A percentile compares a stretch with the other conserved stretches of the same genome.
These are phyloP conservation scores for Sporothrix euskadiensis DNA, from an alignment of 2,329 filamentous ascomycete species.

Conservation along the genomic window DNA sequence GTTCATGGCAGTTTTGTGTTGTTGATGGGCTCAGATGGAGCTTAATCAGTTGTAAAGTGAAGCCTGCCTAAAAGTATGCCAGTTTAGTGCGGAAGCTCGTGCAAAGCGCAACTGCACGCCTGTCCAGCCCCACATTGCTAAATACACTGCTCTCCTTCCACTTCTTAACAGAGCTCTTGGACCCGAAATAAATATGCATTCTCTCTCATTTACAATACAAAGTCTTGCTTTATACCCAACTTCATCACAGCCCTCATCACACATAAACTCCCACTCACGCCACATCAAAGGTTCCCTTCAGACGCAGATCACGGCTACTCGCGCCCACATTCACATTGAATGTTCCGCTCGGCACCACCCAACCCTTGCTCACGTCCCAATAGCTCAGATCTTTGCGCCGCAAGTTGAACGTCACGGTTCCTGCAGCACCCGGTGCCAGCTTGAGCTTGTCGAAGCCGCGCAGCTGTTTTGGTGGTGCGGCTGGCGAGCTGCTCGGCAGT, in stretches of 20 bases:
- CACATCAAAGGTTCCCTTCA: conserved; percentile 40
- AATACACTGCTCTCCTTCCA: neutral
- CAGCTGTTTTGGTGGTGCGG: conserved; percentile 52
- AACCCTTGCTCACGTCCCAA: conserved; percentile 64
- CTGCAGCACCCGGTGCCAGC: conserved; percentile 50
- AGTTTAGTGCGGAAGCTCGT: neutral
- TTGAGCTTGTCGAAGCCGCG: conserved; percentile 63
- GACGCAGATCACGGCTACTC: conserved; percentile 49
- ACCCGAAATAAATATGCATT: conserved; percentile 1
- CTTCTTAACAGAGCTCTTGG: neutral
- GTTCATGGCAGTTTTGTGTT: neutral
- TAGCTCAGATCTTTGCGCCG: conserved; percentile 63
- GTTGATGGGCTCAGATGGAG: neutral
- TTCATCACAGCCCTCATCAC: neutral
- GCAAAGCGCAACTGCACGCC: neutral
- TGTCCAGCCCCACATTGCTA: neutral
- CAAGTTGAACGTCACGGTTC: conserved; percentile 54
- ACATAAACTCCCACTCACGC: neutral
- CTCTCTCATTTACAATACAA: neutral
- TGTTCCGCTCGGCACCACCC: conserved; percentile 53
- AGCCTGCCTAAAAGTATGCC: neutral
- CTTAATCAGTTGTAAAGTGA: neutral
- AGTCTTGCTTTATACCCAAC: neutral
- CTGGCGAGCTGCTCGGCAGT: conserved; percentile 43
- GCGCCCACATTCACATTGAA: conserved; percentile 49